Conservation (phyloP, 2,329 filamentous ascomycete species). For the Phaeosphaeria sp. region DNA sequence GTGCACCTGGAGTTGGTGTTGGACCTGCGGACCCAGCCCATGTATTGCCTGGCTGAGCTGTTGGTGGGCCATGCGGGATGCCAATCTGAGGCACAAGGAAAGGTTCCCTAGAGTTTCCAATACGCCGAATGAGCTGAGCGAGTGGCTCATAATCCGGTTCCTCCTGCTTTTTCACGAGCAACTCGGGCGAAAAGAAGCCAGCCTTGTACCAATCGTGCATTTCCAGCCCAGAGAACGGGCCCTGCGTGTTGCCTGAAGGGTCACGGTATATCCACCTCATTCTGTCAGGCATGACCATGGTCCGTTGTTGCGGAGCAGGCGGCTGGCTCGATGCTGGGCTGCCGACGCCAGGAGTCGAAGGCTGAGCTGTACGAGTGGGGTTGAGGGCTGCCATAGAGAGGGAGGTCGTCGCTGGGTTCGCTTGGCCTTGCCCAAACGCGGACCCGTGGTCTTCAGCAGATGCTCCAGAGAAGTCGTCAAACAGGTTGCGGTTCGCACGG, state of each 20-base stretch:
- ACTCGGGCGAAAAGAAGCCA: conserved; percentile 93
- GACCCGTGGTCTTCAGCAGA: conserved; percentile 36
- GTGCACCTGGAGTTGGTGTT: conserved; percentile 54
- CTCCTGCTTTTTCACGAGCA: conserved; percentile 93
- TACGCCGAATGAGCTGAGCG: conserved; percentile 91
- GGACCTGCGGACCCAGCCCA: conserved; percentile 52
- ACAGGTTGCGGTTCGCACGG: conserved; percentile 45
- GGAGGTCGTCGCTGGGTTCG: conserved; percentile 36
- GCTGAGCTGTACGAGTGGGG: conserved; percentile 42
- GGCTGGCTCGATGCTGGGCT: conserved; percentile 70
- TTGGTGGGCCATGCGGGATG: conserved; percentile 83
- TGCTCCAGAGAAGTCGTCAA: conserved; percentile 47
- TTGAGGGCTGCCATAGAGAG: conserved; percentile 43
- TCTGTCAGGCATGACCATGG: conserved; percentile 98
- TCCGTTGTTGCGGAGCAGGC: conserved; percentile 73
- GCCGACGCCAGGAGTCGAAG: conserved; percentile 46
- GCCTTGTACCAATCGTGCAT: conserved; percentile 99
- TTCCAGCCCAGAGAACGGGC: conserved; percentile 93
- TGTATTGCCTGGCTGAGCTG: conserved; percentile 54
- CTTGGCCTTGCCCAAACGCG: conserved; percentile 28
- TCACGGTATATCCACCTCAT: conserved; percentile 99
- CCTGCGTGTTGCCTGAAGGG: conserved; percentile 88
- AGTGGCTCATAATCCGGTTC: conserved; percentile 94
- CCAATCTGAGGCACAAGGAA: conserved; percentile 98
- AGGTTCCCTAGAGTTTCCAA: conserved; percentile 95